Conservation (phyloP, 352 stramenopile species). For the Halophytophthora polymorphica region DNA sequence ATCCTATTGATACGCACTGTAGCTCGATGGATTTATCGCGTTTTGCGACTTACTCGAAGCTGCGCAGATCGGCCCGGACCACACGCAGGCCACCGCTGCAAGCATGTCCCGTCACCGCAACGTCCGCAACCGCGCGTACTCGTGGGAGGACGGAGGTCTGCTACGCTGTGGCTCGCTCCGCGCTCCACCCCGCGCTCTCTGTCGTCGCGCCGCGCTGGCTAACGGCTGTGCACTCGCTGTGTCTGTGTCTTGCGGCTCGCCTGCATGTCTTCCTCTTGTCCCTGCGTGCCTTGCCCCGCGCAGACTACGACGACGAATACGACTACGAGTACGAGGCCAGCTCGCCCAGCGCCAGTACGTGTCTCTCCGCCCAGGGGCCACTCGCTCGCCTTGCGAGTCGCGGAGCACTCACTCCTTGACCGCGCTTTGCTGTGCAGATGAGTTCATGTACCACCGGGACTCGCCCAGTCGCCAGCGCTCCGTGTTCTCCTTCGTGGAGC, state of each 20-base stretch:
- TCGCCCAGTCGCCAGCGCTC: constrained; percentile 72
- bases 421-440: constrained; percentile 29
- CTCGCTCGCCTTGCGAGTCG: background rate
- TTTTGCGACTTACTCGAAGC: no score
- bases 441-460: constrained; percentile 82
- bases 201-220: no score
- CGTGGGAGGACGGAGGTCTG: constrained; percentile 82
- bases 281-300: background rate
- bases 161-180: background rate
- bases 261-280: no score
- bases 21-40: no score
- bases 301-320: constrained; percentile 78
- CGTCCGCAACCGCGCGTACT: constrained; percentile 86
- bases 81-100: background rate
- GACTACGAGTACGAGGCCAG: constrained; percentile 49
- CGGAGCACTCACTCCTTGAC: background rate
- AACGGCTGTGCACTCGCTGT: background rate
- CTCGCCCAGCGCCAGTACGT: constrained; percentile 64
- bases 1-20: no score
- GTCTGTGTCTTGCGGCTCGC: background rate
- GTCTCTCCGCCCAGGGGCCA: no score
- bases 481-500: constrained; percentile 80
- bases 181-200: background rate
- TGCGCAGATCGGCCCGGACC: background rate
- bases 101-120: constrained; percentile 83